Evolutionary conservation across 495 filamentous ascomycete species (phyloP).

Genomic region (Aspergillus panamensis): DNA sequence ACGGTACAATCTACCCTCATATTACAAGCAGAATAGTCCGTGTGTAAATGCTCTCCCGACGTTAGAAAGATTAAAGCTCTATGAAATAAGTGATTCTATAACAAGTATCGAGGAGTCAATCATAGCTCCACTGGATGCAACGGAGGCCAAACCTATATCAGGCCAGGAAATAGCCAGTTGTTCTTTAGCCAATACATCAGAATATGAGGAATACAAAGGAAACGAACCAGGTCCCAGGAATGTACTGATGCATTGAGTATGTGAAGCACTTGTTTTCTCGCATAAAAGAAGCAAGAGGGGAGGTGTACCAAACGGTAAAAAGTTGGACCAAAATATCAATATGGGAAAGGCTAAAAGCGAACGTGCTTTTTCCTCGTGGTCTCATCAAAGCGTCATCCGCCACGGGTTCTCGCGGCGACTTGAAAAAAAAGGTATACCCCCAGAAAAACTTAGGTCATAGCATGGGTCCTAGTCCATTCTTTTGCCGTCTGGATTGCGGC

Average conservation of each 20-base stretch:
- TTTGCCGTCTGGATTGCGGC: slow-evolving; percentile 85
- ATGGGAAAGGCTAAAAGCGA: slow-evolving; percentile 4
- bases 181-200: slow-evolving; percentile 8
- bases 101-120: slow-evolving; percentile 3
- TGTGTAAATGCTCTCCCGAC: neutral
- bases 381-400: slow-evolving; percentile 29
- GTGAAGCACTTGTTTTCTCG: slow-evolving; percentile 3
- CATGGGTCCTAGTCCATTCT: slow-evolving; percentile 83
- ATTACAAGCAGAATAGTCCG: neutral
- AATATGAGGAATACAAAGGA: neutral
- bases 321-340: slow-evolving; percentile 11
- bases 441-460: slow-evolving; percentile 48
- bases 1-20: neutral
- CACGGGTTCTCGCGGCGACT: slow-evolving; percentile 15
- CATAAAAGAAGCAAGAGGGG: slow-evolving; percentile 5
- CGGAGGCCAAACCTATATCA: slow-evolving; percentile 2
- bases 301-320: neutral
- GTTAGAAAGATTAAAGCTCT: neutral
- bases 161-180: slow-evolving; percentile 4
- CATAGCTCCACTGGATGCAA: slow-evolving; percentile 1
- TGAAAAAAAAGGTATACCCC: neutral
- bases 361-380: slow-evolving; percentile 35
- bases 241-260: slow-evolving; percentile 6
- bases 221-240: slow-evolving; percentile 11
- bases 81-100: slow-evolving; percentile 11